phyloP scores from a whole-genome alignment of 2,329 filamentous ascomycete genomes.

The Podosphaera aphanis region DNA sequence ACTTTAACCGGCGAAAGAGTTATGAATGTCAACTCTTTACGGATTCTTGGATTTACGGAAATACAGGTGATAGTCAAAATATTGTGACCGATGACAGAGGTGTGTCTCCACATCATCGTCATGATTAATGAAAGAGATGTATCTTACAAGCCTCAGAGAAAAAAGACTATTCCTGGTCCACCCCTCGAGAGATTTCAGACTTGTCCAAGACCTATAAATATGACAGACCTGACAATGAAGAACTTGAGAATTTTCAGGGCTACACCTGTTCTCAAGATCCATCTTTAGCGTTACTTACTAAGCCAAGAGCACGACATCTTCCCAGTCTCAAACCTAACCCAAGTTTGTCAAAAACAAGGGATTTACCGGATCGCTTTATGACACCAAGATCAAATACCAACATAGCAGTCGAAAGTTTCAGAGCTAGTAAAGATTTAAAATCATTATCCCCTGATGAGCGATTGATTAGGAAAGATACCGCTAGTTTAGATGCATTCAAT shows the following conservation, averaged over 20 bases:
- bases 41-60: too few relatives aligned
- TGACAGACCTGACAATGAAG: slow-evolving; percentile 7
- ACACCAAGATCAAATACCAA: slow-evolving; percentile 21
- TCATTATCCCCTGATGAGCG: slow-evolving; percentile 24
- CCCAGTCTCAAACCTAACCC: slow-evolving; percentile 5
- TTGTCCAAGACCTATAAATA: slow-evolving; percentile 1
- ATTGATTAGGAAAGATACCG: slow-evolving; percentile 20
- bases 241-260: slow-evolving; percentile 1
- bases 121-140: not conserved
- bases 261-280: slow-evolving; percentile 7
- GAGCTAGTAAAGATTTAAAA: slow-evolving; percentile 24
- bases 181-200: not conserved
- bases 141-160: not conserved
- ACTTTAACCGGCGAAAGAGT: too few relatives aligned
- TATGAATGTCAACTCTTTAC: too few relatives aligned
- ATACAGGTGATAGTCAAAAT: not conserved
- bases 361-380: slow-evolving; percentile 33
- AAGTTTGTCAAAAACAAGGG: slow-evolving; percentile 6
- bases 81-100: not conserved
- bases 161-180: not conserved
- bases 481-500: slow-evolving; percentile 28
- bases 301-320: slow-evolving; percentile 6
- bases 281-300: slow-evolving; percentile 1
- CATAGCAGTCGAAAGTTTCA: slow-evolving; percentile 24
- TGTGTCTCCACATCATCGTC: too few relatives aligned